phyloP scores from a whole-genome alignment of 257 asterid species.

The Salvia miltiorrhiza region DNA sequence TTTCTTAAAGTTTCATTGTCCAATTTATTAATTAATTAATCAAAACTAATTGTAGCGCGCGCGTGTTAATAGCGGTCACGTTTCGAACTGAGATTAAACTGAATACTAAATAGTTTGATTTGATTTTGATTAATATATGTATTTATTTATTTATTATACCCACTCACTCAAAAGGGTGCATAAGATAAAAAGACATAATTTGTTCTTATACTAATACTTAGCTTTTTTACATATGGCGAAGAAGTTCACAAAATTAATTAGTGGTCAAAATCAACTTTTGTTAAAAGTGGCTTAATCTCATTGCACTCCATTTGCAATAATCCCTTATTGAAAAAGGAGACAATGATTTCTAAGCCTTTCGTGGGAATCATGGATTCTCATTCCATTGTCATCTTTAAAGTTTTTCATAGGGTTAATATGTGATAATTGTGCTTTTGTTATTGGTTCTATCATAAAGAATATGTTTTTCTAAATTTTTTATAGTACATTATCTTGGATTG shows the following conservation, averaged over 20 bases:
- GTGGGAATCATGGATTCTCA: conserved; percentile 24
- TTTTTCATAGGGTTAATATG: not conserved
- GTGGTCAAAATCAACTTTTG: conserved; percentile 47
- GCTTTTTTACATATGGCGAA: conserved; percentile 6
- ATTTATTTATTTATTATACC: conserved; percentile 21
- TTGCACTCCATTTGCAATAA: conserved; percentile 4
- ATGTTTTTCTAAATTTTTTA: not conserved
- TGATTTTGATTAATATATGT: not conserved
- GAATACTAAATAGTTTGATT: not conserved
- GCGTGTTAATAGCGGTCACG: not conserved
- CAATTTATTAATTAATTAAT: not conserved
- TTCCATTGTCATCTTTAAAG: not conserved
- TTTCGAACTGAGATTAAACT: not conserved
- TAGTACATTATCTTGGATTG: too few relatives aligned
- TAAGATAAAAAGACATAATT: conserved; percentile 29
- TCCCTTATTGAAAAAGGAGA: conserved; percentile 11
- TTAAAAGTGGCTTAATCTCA: conserved; percentile 25
- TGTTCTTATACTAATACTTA: conserved; percentile 19
- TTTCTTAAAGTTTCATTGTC: not conserved
- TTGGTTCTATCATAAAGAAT: not conserved
- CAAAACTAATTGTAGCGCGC: not conserved
- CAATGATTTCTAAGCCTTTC: conserved; percentile 17
- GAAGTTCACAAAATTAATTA: conserved; percentile 12
- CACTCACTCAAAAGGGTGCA: conserved; percentile 32
- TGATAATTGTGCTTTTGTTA: not conserved